These are phyloP conservation scores for Sequoiadendron giganteum DNA, from an alignment of 75 land plant genomes.

Conservation along the genomic window DNA sequence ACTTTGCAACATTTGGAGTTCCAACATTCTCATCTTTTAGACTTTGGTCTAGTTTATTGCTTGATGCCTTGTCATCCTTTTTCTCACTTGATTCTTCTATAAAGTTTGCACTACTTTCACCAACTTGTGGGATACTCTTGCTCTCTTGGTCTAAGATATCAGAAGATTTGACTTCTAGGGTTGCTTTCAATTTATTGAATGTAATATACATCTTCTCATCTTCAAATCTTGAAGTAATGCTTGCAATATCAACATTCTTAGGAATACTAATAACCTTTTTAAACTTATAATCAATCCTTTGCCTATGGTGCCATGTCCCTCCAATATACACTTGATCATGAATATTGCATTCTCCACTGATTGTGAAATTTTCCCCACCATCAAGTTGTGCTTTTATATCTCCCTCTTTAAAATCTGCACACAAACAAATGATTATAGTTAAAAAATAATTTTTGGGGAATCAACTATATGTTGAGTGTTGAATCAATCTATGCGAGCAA, in stretches of 20 bases:
- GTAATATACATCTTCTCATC: background rate
- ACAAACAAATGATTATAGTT: too few species aligned
- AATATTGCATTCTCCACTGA: background rate
- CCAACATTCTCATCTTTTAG: too few species aligned
- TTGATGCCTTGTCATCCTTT: too few species aligned
- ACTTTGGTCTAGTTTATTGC: too few species aligned
- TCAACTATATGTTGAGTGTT: too few species aligned
- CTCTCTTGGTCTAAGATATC: too few species aligned
- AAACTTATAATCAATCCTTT: background rate
- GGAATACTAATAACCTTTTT: background rate
- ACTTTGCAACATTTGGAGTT: too few species aligned
- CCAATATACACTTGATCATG: background rate
- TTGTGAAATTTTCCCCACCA: background rate
- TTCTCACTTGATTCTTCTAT: too few species aligned
- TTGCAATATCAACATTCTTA: background rate
- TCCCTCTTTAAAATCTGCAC: background rate
- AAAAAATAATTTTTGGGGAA: too few species aligned
- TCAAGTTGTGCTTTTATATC: background rate
- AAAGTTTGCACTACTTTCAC: background rate
- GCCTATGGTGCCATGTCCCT: background rate
- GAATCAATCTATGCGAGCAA: too few species aligned
- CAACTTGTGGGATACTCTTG: too few species aligned
- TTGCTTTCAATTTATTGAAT: background rate
- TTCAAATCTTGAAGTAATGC: background rate
- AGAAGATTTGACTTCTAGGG: too few species aligned